Percentiles rank a stretch among this genome's conserved stretches.
Evolutionary conservation across 176 grass and related monocot species (phyloP).

Genomic region (Calamus simplicifolius): DNA sequence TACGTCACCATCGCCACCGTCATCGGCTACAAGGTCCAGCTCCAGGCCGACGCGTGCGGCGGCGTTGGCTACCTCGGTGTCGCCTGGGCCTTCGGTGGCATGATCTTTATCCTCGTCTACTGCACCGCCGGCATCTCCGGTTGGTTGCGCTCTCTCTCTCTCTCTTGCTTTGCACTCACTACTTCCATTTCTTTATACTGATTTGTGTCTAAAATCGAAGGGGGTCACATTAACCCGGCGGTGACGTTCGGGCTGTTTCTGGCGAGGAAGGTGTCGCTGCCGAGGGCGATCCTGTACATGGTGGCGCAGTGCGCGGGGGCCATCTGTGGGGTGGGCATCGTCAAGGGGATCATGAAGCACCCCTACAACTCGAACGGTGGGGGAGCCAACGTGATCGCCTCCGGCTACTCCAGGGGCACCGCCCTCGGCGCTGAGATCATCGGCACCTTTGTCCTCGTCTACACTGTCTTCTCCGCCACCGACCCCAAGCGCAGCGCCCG

Average conservation of each 20-base stretch:
- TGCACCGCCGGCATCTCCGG: not conserved
- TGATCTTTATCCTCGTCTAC: not conserved
- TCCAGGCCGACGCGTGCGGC: not conserved
- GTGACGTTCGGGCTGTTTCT: constrained; percentile 16
- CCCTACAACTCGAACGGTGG: constrained; percentile 1
- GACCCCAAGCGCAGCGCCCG: constrained; percentile 19
- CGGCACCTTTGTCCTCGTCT: constrained; percentile 24
- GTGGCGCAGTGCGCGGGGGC: constrained; percentile 18
- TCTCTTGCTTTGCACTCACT: not conserved
- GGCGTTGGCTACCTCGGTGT: not conserved
- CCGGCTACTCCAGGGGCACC: constrained; percentile 13
- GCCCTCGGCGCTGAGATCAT: constrained; percentile 22
- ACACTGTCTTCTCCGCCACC: constrained; percentile 25
- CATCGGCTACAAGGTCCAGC: constrained; percentile 11
- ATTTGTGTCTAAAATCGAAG: not conserved
- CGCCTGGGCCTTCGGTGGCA: not conserved
- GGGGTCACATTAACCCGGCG: constrained; percentile 18
- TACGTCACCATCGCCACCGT: constrained; percentile 13
- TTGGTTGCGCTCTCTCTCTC: not conserved
- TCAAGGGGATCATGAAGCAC: constrained; percentile 16
- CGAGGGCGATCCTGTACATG: constrained; percentile 5
- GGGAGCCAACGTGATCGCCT: constrained; percentile 4
- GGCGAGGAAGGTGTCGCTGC: constrained; percentile 15
- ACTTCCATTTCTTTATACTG: not conserved
- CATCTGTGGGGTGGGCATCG: constrained; percentile 13